Evolutionary conservation across 2,329 filamentous ascomycete species (phyloP), one percentile per base, ranked within the genome.

Genomic region (Aureobasidium subglaciale): DNA sequence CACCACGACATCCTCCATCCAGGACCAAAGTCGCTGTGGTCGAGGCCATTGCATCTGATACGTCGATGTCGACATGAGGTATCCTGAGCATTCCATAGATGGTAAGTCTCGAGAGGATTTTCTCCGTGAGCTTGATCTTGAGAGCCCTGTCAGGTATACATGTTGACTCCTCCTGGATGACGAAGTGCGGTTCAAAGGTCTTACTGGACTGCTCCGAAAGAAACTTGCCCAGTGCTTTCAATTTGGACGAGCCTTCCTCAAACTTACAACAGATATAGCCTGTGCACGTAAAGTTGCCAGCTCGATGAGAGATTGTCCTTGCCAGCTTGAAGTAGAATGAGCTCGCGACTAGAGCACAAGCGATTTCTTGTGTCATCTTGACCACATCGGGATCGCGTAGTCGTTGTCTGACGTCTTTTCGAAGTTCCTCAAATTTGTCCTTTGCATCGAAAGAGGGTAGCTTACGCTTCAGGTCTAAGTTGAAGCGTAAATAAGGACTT

Each of bases 241-340:
- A 9, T 4, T 25, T 40, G n/a, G 48, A 32, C 4, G 48, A 53
- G n/a, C 24, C 48, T 41, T 53, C 35, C 25, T 53, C 37, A 6
- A 53, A 41, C 22, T 41, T 53, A 27, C 48, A 53, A 15, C 34
- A 22, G 13, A 53, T 41, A 8, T 50, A 41, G 13, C 35, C 48
- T 7, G 5, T 30, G 22, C 37, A 53, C 20, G 7, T 32, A 15
- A n/a, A 53, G 16, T 18, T 24, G 2, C 25, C 35, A 22, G 16
- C 27, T n/a, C 34, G 37, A 13, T 32, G n/a, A 13, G 24, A 22
- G 3, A 24, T 10, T 5, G 37, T 22, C 11, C 37, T 22, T 13
- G 5, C n/a, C 13, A 35, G 13, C 25, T 71, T 67, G 24, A 71
- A 67, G 57, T 70, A 71, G 61, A 72, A 72, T 1, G 63, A 70